Percentiles rank a stretch among this genome's conserved stretches.
These are phyloP conservation scores for cucumber (Cucumis sativus) DNA, from an alignment of 306 rosid species.

Conservation along the genomic window Cucumber_9930_V3 NC_026656.2:12613501-12614000, in stretches of 20 bases:
- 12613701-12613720: not conserved
- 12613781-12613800: not conserved
- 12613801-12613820: not conserved
- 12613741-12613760: not conserved
- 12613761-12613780: not conserved
- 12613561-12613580: not conserved
- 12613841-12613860: not conserved
- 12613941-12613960: constrained; percentile 36
- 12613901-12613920: constrained; percentile 62
- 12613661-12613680: not conserved
- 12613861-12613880: constrained; percentile 43
- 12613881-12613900: constrained; percentile 44
- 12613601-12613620: not conserved
- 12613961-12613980: constrained; percentile 76
- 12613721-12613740: not conserved
- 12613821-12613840: not conserved
- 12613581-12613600: not conserved
- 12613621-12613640: not conserved
- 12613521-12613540: not conserved
- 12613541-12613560: not conserved
- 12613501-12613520: not conserved
- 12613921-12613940: constrained; percentile 58
- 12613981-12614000: constrained; percentile 46
- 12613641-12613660: not conserved
- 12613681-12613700: not conserved